phyloP scores from a whole-genome alignment of 257 asterid genomes.

The Fraxinus anomala region DNA sequence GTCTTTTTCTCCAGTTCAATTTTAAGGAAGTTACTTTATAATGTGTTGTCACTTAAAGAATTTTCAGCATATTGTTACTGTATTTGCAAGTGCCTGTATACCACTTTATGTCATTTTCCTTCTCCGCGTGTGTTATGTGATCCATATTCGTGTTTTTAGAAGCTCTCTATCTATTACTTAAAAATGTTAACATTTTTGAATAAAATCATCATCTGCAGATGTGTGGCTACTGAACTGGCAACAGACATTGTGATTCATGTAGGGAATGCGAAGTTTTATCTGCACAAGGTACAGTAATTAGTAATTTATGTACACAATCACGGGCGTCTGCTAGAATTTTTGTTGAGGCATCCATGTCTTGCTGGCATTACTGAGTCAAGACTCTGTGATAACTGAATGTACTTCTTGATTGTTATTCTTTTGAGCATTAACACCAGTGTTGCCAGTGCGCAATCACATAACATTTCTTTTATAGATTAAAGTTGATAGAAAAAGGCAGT shows the following conservation, averaged over 20 bases:
- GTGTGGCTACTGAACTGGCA: constrained; percentile 83
- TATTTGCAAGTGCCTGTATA: background rate
- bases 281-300: constrained; percentile 74
- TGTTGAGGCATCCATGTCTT: constrained; percentile 1
- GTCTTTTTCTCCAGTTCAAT: background rate
- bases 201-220: constrained; percentile 47
- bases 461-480: background rate
- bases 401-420: background rate
- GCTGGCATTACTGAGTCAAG: background rate
- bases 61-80: background rate
- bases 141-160: background rate
- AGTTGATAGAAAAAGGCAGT: background rate
- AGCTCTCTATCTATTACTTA: background rate
- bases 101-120: background rate
- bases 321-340: background rate
- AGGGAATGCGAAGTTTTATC: constrained; percentile 74
- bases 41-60: background rate
- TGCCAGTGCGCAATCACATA: background rate
- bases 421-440: background rate
- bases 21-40: background rate
- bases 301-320: background rate
- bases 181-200: background rate
- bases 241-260: constrained; percentile 65
- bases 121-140: background rate
- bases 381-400: background rate